A percentile compares a stretch with the other conserved stretches of the same genome.
These are phyloP conservation scores for Eucalyptus viminalis DNA, from an alignment of 345 rosid species.

Conservation along the genomic window DNA sequence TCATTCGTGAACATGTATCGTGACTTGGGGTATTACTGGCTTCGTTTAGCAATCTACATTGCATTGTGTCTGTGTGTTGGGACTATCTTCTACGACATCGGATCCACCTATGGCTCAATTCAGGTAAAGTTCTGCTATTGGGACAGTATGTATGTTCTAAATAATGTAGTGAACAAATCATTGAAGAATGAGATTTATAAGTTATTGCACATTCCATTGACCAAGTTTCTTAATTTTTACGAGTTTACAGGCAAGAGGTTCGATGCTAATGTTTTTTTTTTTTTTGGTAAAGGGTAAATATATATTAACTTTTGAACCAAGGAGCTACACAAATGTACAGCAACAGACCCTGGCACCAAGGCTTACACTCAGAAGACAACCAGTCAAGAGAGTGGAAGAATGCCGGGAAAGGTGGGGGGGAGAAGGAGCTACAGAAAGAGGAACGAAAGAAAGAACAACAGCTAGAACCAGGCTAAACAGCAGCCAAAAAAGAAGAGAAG, in stretches of 20 bases:
- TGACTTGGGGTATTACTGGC: constrained; percentile 54
- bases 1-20: constrained; percentile 54
- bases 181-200: not conserved
- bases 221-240: not conserved
- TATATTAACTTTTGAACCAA: no score
- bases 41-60: constrained; percentile 37
- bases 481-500: no score
- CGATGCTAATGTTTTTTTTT: constrained; percentile 3
- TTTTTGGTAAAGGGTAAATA: no score
- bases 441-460: no score
- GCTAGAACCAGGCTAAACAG: no score
- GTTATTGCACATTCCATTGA: not conserved
- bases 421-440: no score
- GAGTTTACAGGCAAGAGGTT: constrained; percentile 23
- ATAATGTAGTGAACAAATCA: not conserved
- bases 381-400: no score
- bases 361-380: no score
- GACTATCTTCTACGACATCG: constrained; percentile 5
- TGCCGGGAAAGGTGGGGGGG: no score
- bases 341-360: no score
- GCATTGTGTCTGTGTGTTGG: constrained; percentile 38
- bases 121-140: constrained; percentile 13
- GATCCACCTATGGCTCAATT: constrained; percentile 31
- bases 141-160: not conserved
- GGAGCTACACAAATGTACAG: no score